Evolutionary conservation across 768 basidiomycete species (phyloP), one percentile per base, ranked within the genome.

Genomic region (Lenzites betulinus): DNA sequence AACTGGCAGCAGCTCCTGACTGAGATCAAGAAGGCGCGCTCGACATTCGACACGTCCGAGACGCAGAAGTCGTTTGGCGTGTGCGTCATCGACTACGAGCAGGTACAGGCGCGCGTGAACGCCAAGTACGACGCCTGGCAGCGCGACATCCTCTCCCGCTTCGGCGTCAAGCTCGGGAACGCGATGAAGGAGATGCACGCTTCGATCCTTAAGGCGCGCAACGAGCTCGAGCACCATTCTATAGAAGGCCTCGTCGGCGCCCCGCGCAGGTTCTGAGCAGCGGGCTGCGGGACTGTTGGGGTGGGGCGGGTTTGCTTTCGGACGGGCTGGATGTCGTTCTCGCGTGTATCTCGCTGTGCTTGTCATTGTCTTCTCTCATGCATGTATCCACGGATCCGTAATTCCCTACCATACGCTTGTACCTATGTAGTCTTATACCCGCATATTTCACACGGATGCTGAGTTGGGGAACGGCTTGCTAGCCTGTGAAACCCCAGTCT

Each of bases 121-220:
- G 93, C 95, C 60, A 98, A 98, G 78, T 99, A 99, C 73, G 97
- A 98, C 71, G 80, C 93, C 20, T 98, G 97, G 96, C 96, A 98
- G 79, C 81, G 90, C 62, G 97, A 99, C 67, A 93, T 99, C 61
- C 78, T 98, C 65, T 88, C 86, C 63, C 81, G 94, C 48, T 98
- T 98, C 70, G 96, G 97, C 3, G 83, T 85, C 61, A 98, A 97
- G 79, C 82, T 99, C 58, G 93, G 94, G 4, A 89, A 89, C 61
- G 89, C 89, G 54, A 98, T 99, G 94, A 95, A 95, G 81, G 96
- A 98, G 75, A 93, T 95, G 84, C 94, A 98, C 75, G 89, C 93
- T 15, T 77, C 88, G 30, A 95, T 99, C 60, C 74, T 92, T 65
- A 97, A 98, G 77, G 93, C 95, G 54, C 82, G 97, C 67, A 92